Base-by-base conservation (phyloP, 1,284 basidiomycete species). In the Marasmius tenuissimus region DNA sequence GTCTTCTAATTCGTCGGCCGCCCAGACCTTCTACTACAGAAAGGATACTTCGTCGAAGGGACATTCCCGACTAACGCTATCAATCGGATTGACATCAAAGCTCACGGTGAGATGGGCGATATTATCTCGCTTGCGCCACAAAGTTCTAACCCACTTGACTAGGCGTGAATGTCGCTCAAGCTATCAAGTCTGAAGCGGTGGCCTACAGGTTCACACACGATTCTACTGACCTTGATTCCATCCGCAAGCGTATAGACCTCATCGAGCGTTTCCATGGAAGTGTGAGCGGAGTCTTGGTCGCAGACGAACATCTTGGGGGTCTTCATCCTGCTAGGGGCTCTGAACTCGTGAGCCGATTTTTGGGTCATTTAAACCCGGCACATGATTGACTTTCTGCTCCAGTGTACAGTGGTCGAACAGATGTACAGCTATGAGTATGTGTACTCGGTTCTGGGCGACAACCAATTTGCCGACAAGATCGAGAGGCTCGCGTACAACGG, bases 401-500 rank as follows among this genome's bases (percentile, higher is more conserved):
- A 65, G 64, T 66, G 65, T 57, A 64, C 56, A 18, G 65, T 66
- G 14, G 65, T 66, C 20, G 65, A 66, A 47, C 54, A 16, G 49
- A 60, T 66, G 65, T 66, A 64, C 49, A 61, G 58, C 27, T 62
- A 52, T 49, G 62, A 62, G 54, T 66, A 64, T 42, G 51, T 60
- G 5, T 66, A 66, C 40, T 39, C 50, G 11, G 52, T 66, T 12
- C 58, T 66, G 9, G 65, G 65, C 3, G 63, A 66, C 53, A 64
- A 64, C 40, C n/a, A 47, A 9, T 64, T 39, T 22, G 63, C 65
- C 16, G 65, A 66, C 42, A 56, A 37, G 55, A 57, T 64, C 10
- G 65, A 66, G 57, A 64, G 56, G 38, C 37, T 66, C 34, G 65
- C 65, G n/a, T 66, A 59, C 53, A 66, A 66, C 58, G 64, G 61